phyloP scores from a whole-genome alignment of 169 alveolate genomes.

The Theileria orientalis region DNA sequence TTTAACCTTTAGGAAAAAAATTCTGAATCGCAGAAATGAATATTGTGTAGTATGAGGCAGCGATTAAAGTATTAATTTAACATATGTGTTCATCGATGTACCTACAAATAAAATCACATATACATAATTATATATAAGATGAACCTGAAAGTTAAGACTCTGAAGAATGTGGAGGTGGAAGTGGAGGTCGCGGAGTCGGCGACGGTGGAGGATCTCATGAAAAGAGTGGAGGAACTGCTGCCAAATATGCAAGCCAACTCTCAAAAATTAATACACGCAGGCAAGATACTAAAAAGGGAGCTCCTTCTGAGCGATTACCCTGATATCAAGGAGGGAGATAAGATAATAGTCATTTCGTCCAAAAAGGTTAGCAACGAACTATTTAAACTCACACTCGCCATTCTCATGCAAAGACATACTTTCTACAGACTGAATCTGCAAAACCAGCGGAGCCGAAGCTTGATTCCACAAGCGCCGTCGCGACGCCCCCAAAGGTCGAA shows the following conservation, averaged over 20 bases:
- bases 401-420: background rate
- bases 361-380: conserved; percentile 48
- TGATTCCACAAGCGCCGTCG: no score
- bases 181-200: conserved; percentile 72
- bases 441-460: no score
- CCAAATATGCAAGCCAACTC: conserved; percentile 76
- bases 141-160: conserved; percentile 79
- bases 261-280: conserved; percentile 80
- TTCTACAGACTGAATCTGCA: background rate
- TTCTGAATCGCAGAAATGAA: background rate
- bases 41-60: background rate
- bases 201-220: conserved; percentile 72
- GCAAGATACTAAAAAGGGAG: conserved; percentile 75
- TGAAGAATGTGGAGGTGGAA: conserved; percentile 79
- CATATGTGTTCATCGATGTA: background rate
- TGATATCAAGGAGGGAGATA: conserved; percentile 81
- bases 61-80: background rate
- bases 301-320: conserved; percentile 63
- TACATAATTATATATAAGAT: conserved; percentile 31
- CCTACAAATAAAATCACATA: background rate
- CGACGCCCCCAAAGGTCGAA: background rate
- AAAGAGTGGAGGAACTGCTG: conserved; percentile 65
- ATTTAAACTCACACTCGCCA: background rate
- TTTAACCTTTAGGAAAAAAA: background rate
- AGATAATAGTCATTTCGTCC: conserved; percentile 71